Conservation (phyloP, 345 rosid genomes). For the Eutrema japonicum region DNA sequence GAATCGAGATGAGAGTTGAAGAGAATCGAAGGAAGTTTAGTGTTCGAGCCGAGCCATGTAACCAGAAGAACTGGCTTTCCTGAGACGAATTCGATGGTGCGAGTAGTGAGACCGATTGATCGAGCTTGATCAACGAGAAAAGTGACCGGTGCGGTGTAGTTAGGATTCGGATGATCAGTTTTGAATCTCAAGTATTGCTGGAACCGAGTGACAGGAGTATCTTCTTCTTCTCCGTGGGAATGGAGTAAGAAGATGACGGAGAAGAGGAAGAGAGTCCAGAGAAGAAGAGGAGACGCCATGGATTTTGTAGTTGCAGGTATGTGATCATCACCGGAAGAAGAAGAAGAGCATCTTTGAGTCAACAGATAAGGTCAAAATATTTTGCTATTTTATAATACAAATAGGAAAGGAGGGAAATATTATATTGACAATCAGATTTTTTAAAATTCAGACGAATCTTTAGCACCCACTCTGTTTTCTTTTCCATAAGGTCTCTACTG, state of each 20-base stretch:
- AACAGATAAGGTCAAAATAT: background rate
- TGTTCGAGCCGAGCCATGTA: conserved; percentile 77
- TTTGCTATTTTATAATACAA: no score
- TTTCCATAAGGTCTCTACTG: no score
- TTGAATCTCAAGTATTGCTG: conserved; percentile 70
- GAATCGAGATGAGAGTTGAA: conserved; percentile 95
- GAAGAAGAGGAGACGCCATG: conserved; percentile 30
- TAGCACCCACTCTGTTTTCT: no score
- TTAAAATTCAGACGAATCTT: no score
- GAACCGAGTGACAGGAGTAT: conserved; percentile 60
- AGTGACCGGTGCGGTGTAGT: conserved; percentile 63
- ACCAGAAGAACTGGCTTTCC: conserved; percentile 63
- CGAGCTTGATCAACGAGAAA: conserved; percentile 61
- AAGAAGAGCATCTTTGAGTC: conserved; percentile 1
- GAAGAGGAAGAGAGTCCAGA: conserved; percentile 4
- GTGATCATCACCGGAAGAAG: background rate
- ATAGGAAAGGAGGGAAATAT: no score
- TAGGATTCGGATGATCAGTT: conserved; percentile 84
- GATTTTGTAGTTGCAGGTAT: background rate
- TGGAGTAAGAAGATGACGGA: background rate
- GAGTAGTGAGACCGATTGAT: conserved; percentile 57
- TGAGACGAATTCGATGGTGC: conserved; percentile 53
- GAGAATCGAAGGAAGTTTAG: conserved; percentile 71
- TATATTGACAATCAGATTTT: no score
- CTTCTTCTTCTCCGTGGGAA: conserved; percentile 24